Percentiles rank a stretch among this genome's conserved stretches.
Evolutionary conservation across 768 basidiomycete genomes (phyloP).

Genomic region (Trametes cinnabarina): DNA sequence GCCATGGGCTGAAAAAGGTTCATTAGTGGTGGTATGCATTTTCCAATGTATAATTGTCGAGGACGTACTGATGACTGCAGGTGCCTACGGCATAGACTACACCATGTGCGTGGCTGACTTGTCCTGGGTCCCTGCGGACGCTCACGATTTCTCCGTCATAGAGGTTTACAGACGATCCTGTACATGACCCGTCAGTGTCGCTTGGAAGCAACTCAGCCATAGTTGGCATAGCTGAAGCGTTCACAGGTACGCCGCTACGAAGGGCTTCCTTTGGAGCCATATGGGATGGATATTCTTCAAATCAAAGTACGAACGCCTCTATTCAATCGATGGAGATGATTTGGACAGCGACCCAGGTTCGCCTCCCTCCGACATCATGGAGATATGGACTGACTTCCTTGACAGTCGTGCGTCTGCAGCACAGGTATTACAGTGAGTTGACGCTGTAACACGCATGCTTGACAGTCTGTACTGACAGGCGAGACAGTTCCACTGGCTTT

Average conservation of each 20-base stretch:
- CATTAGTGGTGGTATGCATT: conserved; percentile 19
- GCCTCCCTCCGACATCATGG: conserved; percentile 14
- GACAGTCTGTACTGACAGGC: background rate
- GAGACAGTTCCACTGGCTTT: conserved; percentile 57
- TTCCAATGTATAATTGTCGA: too few relatives aligned
- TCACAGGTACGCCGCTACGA: conserved; percentile 66
- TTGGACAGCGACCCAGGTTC: conserved; percentile 66
- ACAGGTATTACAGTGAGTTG: conserved; percentile 57
- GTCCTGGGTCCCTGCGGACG: background rate
- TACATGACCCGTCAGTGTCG: conserved; percentile 58
- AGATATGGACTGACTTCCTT: background rate
- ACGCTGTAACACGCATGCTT: background rate
- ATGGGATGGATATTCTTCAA: conserved; percentile 88
- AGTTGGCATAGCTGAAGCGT: background rate
- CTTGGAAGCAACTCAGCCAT: background rate
- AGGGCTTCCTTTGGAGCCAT: conserved; percentile 72
- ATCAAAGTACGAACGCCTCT: conserved; percentile 60
- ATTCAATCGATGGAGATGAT: conserved; percentile 64
- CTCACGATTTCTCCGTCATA: conserved; percentile 24
- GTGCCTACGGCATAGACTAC: conserved; percentile 72
- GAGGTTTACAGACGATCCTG: conserved; percentile 70
- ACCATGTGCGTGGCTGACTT: conserved; percentile 51
- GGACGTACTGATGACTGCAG: conserved; percentile 28
- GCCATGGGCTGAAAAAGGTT: background rate
- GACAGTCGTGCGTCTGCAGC: conserved; percentile 67